phyloP scores from a whole-genome alignment of 805 yeast genomes.

The Sugiyamaella floridensis region DNA sequence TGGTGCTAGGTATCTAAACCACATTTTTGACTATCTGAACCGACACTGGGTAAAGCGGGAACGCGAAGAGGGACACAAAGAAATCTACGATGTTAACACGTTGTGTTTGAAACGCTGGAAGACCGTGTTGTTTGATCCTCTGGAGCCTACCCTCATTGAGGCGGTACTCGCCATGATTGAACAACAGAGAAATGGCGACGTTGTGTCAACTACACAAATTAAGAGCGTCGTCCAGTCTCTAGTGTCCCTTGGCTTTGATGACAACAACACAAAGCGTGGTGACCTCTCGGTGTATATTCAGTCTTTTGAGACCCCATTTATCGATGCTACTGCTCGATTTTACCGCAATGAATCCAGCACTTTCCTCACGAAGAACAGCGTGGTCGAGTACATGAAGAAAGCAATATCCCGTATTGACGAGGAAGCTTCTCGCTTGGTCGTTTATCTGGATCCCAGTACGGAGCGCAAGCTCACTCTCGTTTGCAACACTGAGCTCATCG shows the following conservation, averaged over 20 bases:
- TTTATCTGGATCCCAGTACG: constrained; percentile 80
- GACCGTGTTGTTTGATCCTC: constrained; percentile 64
- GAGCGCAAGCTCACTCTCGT: constrained; percentile 69
- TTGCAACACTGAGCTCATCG: constrained; percentile 69
- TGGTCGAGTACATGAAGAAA: constrained; percentile 82
- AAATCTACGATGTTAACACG: constrained; percentile 86
- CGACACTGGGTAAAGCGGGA: constrained; percentile 97
- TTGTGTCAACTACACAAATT: constrained; percentile 58
- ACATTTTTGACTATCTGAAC: constrained; percentile 91
- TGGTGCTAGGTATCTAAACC: constrained; percentile 87
- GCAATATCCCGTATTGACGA: constrained; percentile 78
- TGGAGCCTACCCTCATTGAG: constrained; percentile 50
- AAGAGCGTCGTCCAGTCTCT: constrained; percentile 76
- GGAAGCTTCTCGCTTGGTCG: constrained; percentile 70
- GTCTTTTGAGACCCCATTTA: constrained; percentile 68
- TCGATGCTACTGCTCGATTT: constrained; percentile 49
- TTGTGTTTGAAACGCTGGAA: constrained; percentile 86
- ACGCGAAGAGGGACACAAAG: constrained; percentile 84
- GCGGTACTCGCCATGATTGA: constrained; percentile 74
- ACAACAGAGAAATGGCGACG: constrained; percentile 70
- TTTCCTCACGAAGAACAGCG: constrained; percentile 66
- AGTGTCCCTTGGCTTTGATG: constrained; percentile 85
- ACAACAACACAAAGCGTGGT: constrained; percentile 78
- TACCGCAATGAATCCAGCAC: constrained; percentile 61
- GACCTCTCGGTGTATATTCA: constrained; percentile 75